Conservation (phyloP, 2,329 filamentous ascomycete genomes). For the Neonectria faginata region DNA sequence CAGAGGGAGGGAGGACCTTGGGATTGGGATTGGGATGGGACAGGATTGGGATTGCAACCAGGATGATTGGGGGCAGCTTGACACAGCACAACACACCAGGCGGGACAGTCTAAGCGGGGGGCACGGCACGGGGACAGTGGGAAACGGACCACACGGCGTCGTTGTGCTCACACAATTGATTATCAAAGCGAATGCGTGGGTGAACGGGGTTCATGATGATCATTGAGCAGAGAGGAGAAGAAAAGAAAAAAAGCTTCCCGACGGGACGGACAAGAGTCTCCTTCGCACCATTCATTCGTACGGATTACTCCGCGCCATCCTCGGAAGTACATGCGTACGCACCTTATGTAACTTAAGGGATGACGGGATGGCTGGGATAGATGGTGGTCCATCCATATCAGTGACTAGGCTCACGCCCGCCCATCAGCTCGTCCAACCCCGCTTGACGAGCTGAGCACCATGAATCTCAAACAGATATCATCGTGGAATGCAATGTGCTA, state of each 20-base stretch:
- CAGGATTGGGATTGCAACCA: slow-evolving; percentile 4
- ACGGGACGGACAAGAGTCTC: background rate
- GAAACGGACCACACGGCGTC: slow-evolving; percentile 10
- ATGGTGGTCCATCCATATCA: background rate
- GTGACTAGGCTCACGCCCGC: slow-evolving; percentile 5
- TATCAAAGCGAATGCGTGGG: background rate
- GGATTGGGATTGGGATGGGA: slow-evolving; percentile 11
- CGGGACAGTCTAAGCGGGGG: slow-evolving; percentile 2
- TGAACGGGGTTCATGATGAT: slow-evolving; percentile 2
- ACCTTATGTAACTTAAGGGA: background rate
- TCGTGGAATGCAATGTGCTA: slow-evolving; percentile 3
- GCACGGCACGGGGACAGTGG: slow-evolving; percentile 13
- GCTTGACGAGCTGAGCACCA: background rate
- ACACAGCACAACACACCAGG: background rate
- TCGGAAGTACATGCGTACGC: background rate
- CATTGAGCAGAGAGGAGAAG: background rate
- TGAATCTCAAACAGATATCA: background rate
- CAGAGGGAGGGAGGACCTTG: slow-evolving; percentile 19
- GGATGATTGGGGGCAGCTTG: slow-evolving; percentile 25
- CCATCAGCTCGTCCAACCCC: background rate
- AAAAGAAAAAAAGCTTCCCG: background rate
- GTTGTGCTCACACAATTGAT: background rate
- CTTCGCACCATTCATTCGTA: background rate
- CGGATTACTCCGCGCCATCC: background rate
- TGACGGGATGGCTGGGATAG: background rate